Conservation (phyloP, 1,139 yeast species). For the Suhomyces anneliseae region DNA sequence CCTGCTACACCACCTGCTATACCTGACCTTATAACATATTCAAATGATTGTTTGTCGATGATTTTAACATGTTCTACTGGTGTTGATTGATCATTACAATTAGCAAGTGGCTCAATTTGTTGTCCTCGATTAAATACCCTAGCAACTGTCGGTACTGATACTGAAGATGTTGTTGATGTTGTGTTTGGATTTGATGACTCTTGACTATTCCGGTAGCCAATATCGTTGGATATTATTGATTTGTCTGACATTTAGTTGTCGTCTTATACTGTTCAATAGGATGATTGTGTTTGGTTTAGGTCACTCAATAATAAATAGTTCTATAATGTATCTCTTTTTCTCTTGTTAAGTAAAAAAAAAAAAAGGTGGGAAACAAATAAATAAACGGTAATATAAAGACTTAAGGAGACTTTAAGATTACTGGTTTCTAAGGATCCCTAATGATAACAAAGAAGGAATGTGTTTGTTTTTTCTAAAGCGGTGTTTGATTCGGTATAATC, state of each 20-base stretch:
- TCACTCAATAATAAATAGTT: background rate
- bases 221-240: slow-evolving; percentile 4
- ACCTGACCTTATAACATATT: slow-evolving; percentile 81
- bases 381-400: too few relatives aligned
- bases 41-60: slow-evolving; percentile 68
- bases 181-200: slow-evolving; percentile 49
- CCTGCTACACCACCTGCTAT: slow-evolving; percentile 97
- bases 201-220: slow-evolving; percentile 1
- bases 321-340: background rate
- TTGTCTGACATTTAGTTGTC: slow-evolving; percentile 3
- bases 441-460: background rate
- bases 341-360: background rate
- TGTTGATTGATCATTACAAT: slow-evolving; percentile 33
- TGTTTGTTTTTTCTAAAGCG: background rate
- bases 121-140: background rate
- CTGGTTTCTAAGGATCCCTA: too few relatives aligned
- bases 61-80: slow-evolving; percentile 18
- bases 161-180: slow-evolving; percentile 49
- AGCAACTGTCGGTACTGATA: background rate
- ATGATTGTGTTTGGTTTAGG: background rate
- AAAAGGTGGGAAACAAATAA: too few relatives aligned
- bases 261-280: background rate
- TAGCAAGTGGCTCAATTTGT: slow-evolving; percentile 11
- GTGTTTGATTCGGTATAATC: too few relatives aligned
- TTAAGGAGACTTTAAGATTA: too few relatives aligned